Evolutionary conservation across 2,329 filamentous ascomycete genomes (phyloP).

Genomic region (Neocucurbitaria cava): DNA sequence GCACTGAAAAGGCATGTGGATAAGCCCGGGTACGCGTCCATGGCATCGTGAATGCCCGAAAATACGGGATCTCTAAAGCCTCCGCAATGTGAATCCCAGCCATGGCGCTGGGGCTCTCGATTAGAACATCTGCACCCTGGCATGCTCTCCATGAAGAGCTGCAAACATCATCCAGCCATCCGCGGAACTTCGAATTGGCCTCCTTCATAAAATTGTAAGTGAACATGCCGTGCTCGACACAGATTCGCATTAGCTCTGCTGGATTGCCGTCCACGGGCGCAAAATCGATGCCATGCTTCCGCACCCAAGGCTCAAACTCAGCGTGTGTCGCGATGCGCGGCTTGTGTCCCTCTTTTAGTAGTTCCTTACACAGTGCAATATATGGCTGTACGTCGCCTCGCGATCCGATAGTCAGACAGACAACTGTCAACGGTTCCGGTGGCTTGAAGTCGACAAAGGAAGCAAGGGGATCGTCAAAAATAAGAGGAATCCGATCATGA

Average conservation of each 20-base stretch:
- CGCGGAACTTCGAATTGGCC: constrained; percentile 76
- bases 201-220: constrained; percentile 89
- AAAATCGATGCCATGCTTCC: constrained; percentile 94
- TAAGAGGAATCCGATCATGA: constrained; percentile 72
- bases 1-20: constrained; percentile 93
- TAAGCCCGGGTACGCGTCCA: constrained; percentile 97
- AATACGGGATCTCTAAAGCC: constrained; percentile 90
- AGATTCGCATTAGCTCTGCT: constrained; percentile 91
- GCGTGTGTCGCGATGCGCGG: constrained; percentile 88
- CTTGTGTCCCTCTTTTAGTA: constrained; percentile 85
- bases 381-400: constrained; percentile 97
- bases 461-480: constrained; percentile 88
- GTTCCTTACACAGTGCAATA: constrained; percentile 90
- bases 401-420: constrained; percentile 94
- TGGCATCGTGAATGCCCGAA: constrained; percentile 97
- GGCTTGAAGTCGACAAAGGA: constrained; percentile 94
- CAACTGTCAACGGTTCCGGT: constrained; percentile 77
- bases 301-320: constrained; percentile 89
- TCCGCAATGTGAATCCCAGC: constrained; percentile 97
- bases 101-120: constrained; percentile 97
- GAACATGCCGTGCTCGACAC: constrained; percentile 97
- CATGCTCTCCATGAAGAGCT: constrained; percentile 83
- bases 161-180: constrained; percentile 92
- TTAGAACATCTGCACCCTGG: constrained; percentile 84
- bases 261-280: constrained; percentile 88